Base-by-base conservation (phyloP, 2,329 filamentous ascomycete genomes). In the Xylariaceae sp. region DNA sequence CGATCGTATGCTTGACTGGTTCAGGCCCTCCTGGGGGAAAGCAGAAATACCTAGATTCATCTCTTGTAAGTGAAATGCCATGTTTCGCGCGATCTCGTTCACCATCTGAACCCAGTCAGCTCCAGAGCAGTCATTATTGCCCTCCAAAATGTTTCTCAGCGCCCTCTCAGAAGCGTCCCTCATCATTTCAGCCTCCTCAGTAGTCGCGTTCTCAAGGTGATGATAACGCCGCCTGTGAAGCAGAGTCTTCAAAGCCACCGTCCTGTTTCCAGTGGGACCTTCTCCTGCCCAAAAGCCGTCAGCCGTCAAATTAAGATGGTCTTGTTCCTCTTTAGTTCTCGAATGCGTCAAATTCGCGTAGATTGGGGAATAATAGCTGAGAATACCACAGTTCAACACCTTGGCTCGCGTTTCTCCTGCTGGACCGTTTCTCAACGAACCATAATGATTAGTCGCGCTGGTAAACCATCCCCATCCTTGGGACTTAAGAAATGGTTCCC, bases 381-480 rank as follows among this genome's bases (percentile, higher is more conserved):
- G 62, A 41, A 81, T 67, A 0, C 75, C 75, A 59, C 78, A 80
- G 20, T 65, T 67, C n/a, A 74, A 65, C 2, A 75, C 61, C 51
- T 68, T 72, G 1, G 77, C 72, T 18, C 78, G 67, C 16, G 69
- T 65, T 63, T 81, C 79, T 12, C 78, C 78, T 3, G 77, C 76
- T 2, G 72, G 66, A 1, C 74, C 73, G 9, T 66, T 62, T 3
- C 73, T 70, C 20, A 70, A 71, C 1, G 72, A 71, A 1, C 76
- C 77, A 51, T 79, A 78, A 59, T 77, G 75, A 59, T 71, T 70
- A 5, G 75, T 72, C 1, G 75, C 77, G 46, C 75, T 76, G 20
- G 71, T 64, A 56, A 79, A 78, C 78, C 78, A 81, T 32, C 71
- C 73, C 74, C 75, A 79, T 23, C 65, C 68, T 56, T 77, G 74